These are phyloP conservation scores for Penstemon eatonii DNA, from an alignment of 257 asterid genomes.

Conservation along the genomic window DNA sequence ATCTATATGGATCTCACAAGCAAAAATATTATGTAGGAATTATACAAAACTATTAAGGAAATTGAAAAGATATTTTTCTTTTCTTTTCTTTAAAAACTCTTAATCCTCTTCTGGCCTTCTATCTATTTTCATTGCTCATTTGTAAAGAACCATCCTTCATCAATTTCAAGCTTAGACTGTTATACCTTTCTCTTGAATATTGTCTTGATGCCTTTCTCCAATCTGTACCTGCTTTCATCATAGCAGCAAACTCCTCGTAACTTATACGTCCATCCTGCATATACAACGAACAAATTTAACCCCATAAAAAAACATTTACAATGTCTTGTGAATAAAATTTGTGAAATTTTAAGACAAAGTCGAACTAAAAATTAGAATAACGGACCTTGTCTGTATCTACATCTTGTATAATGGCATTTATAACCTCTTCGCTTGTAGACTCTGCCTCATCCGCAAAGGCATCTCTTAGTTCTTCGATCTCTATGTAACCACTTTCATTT, in stretches of 20 bases:
- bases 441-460: constrained; percentile 70
- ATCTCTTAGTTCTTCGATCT: constrained; percentile 76
- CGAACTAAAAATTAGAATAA: background rate
- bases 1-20: background rate
- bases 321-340: background rate
- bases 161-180: constrained; percentile 54
- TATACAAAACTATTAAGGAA: background rate
- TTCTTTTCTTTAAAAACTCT: background rate
- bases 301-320: background rate
- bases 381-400: constrained; percentile 90
- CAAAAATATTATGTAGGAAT: constrained; percentile 2
- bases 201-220: constrained; percentile 84
- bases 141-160: constrained; percentile 49
- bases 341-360: background rate
- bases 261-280: constrained; percentile 76
- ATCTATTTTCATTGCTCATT: constrained; percentile 28
- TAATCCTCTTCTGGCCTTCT: constrained; percentile 23
- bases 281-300: background rate
- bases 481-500: constrained; percentile 69
- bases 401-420: constrained; percentile 76
- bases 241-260: constrained; percentile 59
- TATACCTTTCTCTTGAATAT: constrained; percentile 66
- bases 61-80: background rate
- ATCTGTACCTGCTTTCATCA: constrained; percentile 83
- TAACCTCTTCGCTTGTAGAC: constrained; percentile 63